Evolutionary conservation across 208 protist genomes (phyloP).

Genomic region (Leishmania turanica): DNA sequence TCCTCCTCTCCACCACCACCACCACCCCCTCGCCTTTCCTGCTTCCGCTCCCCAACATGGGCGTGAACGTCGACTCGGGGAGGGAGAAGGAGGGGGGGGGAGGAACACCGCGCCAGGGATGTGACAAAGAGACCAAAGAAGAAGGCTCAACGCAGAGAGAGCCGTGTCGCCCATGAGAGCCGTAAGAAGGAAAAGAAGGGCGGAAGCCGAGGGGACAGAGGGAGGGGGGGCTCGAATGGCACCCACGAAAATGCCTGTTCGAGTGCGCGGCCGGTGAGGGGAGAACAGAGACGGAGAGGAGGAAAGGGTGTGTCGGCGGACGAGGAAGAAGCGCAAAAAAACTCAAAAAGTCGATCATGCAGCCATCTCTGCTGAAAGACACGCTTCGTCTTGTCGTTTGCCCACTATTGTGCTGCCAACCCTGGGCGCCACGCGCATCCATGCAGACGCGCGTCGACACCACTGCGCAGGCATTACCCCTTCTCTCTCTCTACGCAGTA

Average conservation of each 20-base stretch:
- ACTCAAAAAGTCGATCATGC: too few relatives aligned
- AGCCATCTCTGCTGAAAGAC: background rate
- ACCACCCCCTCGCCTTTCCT: background rate
- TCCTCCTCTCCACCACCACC: too few relatives aligned
- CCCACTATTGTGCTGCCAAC: too few relatives aligned
- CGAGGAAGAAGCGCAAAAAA: background rate
- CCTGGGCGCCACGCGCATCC: background rate
- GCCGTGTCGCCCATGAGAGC: background rate
- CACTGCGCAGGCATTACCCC: background rate
- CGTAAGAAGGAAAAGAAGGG: background rate
- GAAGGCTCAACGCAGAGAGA: background rate
- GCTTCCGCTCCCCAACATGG: background rate
- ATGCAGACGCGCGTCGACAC: background rate
- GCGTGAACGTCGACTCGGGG: background rate
- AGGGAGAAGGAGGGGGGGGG: background rate
- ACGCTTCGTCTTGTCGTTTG: too few relatives aligned
- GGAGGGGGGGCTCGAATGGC: background rate
- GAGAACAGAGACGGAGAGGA: background rate
- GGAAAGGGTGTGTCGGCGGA: background rate
- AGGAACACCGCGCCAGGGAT: background rate
- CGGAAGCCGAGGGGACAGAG: too few relatives aligned
- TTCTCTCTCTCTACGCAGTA: background rate
- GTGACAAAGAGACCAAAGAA: background rate
- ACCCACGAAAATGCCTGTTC: background rate
- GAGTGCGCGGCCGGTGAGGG: background rate